Evolutionary conservation across 306 rosid genomes (phyloP).

Genomic region (Gillenia trifoliata): DNA sequence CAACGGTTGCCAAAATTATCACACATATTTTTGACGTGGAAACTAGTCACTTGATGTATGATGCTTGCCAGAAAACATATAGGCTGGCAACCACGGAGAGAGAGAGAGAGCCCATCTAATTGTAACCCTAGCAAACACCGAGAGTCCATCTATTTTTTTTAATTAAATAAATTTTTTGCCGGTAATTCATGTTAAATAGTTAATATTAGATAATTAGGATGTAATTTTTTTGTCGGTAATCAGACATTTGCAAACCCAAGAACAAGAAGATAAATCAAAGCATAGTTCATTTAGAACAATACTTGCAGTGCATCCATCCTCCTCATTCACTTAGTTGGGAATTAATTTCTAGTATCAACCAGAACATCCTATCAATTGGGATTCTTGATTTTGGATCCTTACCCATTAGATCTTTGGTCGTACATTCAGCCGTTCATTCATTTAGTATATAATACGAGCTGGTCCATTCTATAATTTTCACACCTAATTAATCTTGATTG

Average conservation of each 20-base stretch:
- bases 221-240: not conserved
- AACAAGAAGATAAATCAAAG: no score
- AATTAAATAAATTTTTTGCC: not conserved
- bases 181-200: not conserved
- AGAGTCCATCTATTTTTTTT: not conserved
- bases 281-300: no score
- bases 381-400: no score
- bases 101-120: not conserved
- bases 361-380: rapidly evolving
- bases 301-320: no score
- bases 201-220: not conserved
- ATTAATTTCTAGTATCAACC: no score
- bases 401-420: no score
- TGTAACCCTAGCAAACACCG: not conserved
- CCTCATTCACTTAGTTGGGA: no score
- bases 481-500: no score
- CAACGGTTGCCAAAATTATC: not conserved
- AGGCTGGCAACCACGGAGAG: not conserved
- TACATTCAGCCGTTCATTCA: no score
- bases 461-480: no score
- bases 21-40: not conserved
- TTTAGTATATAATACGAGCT: no score
- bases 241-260: not conserved
- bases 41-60: not conserved
- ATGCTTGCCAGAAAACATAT: not conserved